phyloP scores from a whole-genome alignment of 2,329 filamentous ascomycete species.

The Botrytis byssoidea region DNA sequence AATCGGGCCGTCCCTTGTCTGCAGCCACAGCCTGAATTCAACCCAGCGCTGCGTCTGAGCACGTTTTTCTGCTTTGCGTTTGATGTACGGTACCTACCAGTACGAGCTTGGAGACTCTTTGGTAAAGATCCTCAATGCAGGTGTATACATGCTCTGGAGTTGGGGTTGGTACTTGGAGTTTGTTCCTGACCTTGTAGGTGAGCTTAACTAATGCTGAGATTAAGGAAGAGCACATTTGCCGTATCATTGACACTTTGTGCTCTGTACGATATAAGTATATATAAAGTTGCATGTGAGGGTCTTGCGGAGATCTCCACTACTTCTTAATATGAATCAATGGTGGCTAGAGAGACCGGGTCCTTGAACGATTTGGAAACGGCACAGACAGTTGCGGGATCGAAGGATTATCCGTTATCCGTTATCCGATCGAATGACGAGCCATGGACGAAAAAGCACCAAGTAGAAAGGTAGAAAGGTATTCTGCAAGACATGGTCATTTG shows the following conservation, averaged over 20 bases:
- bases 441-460: background rate
- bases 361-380: background rate
- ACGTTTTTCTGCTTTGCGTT: background rate
- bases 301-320: background rate
- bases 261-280: background rate
- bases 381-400: background rate
- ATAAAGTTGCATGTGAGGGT: background rate
- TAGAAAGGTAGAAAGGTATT: background rate
- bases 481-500: background rate
- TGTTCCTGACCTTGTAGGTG: background rate
- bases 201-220: background rate
- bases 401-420: background rate
- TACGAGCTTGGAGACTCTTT: background rate
- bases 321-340: background rate
- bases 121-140: background rate
- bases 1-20: conserved; percentile 8
- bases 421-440: background rate
- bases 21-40: background rate
- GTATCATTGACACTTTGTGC: background rate
- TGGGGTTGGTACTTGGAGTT: background rate
- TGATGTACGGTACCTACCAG: background rate
- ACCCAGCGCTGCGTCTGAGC: background rate
- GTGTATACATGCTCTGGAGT: background rate
- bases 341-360: background rate
- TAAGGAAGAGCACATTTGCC: background rate